phyloP scores from a whole-genome alignment of 768 basidiomycete genomes.

The Lactarius deliciosus region DNA sequence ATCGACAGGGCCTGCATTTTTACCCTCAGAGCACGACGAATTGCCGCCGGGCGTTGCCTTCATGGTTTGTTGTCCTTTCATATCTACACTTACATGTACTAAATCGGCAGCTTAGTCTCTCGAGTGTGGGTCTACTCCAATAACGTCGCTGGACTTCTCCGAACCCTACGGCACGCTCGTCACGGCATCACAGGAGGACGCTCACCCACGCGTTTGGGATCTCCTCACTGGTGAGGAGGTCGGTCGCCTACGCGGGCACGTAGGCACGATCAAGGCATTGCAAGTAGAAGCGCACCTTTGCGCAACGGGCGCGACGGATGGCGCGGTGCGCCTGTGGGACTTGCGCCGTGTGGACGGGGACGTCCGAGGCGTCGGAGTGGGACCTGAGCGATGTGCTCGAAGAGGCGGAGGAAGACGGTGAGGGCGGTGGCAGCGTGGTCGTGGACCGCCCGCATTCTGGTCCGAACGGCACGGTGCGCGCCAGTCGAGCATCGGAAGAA shows the following conservation, averaged over 20 bases:
- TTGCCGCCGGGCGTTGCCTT: constrained; percentile 93
- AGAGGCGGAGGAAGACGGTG: constrained; percentile 52
- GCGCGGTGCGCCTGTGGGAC: constrained; percentile 88
- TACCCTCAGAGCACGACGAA: constrained; percentile 97
- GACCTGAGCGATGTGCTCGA: constrained; percentile 61
- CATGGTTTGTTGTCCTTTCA: constrained; percentile 61
- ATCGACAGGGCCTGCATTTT: constrained; percentile 78
- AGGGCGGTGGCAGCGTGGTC: constrained; percentile 38
- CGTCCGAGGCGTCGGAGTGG: constrained; percentile 53
- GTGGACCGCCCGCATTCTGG: constrained; percentile 41
- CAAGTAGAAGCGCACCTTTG: constrained; percentile 93
- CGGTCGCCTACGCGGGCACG: constrained; percentile 80
- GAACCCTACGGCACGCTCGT: constrained; percentile 96
- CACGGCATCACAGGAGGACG: constrained; percentile 81
- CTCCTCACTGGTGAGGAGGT: constrained; percentile 85
- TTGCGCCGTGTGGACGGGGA: constrained; percentile 79
- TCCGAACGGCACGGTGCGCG: constrained; percentile 38
- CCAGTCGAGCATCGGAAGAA: constrained; percentile 31
- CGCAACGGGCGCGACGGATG: constrained; percentile 87
- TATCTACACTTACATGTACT: constrained; percentile 17
- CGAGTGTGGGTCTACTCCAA: constrained; percentile 73
- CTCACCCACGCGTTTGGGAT: constrained; percentile 92
- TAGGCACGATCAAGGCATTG: constrained; percentile 77
- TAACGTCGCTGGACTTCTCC: constrained; percentile 90
- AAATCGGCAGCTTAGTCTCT: constrained; percentile 60